Conservation (phyloP, 345 rosid species). For the Eucalyptus erythrocorys region DNA sequence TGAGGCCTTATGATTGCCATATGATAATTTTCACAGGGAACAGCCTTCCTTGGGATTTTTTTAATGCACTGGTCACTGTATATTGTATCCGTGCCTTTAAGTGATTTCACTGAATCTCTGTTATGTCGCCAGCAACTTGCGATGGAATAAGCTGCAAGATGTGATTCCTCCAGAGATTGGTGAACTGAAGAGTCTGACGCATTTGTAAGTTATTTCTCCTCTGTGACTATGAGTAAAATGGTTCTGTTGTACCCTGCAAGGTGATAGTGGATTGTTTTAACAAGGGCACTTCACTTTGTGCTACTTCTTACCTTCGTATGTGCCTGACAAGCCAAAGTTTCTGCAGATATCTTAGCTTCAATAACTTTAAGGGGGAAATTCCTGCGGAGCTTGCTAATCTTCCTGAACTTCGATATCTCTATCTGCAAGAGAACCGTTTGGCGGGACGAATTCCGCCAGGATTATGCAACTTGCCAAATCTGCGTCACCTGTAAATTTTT, state of each 20-base stretch:
- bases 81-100: not conserved
- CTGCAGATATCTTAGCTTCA: slow-evolving; percentile 84
- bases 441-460: slow-evolving; percentile 79
- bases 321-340: not conserved
- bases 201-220: slow-evolving; percentile 45
- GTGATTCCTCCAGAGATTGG: slow-evolving; percentile 86
- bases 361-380: slow-evolving; percentile 87
- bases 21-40: not conserved
- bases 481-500: slow-evolving; percentile 6
- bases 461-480: slow-evolving; percentile 58
- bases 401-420: slow-evolving; percentile 84
- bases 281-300: not conserved
- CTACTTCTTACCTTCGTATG: not conserved
- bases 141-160: slow-evolving; percentile 96
- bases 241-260: not conserved
- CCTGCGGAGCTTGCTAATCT: slow-evolving; percentile 81
- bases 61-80: not conserved
- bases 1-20: not conserved
- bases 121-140: slow-evolving; percentile 43
- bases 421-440: slow-evolving; percentile 90
- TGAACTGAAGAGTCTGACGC: slow-evolving; percentile 77
- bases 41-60: not conserved
- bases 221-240: not conserved
- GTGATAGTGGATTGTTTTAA: not conserved
- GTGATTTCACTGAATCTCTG: not conserved